Evolutionary conservation across 106 monocot species (phyloP).

Genomic region (Phalaenopsis equestris): DNA sequence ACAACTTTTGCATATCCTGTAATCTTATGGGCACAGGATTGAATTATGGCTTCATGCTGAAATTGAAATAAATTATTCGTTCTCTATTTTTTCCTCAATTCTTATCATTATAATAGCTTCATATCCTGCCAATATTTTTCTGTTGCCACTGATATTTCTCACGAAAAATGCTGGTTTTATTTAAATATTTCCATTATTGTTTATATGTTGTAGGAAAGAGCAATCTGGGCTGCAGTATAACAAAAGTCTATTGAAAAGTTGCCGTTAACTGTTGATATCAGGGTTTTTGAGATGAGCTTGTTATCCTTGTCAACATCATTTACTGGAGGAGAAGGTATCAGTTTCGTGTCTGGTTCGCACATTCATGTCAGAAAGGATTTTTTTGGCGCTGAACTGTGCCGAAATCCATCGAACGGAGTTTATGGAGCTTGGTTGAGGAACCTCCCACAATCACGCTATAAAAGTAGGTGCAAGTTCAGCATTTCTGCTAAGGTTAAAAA

Average conservation of each 20-base stretch:
- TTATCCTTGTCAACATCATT: constrained; percentile 28
- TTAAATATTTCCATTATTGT: not conserved
- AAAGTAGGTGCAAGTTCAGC: constrained; percentile 14
- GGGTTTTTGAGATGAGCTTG: constrained; percentile 32
- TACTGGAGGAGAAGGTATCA: constrained; percentile 35
- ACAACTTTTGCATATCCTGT: not conserved
- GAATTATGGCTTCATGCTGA: not conserved
- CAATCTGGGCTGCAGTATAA: not conserved
- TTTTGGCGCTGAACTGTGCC: constrained; percentile 7
- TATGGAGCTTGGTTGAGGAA: constrained; percentile 36
- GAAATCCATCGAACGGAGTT: constrained; percentile 9
- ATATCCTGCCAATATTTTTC: not conserved
- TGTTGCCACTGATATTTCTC: not conserved
- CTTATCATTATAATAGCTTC: not conserved
- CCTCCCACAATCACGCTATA: constrained; percentile 11
- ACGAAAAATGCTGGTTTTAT: not conserved
- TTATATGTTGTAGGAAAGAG: not conserved
- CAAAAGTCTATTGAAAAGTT: not conserved
- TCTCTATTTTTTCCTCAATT: not conserved
- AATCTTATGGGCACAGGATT: not conserved
- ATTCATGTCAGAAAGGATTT: constrained; percentile 25
- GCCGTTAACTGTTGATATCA: not conserved
- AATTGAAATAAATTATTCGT: not conserved
- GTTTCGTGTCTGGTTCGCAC: constrained; percentile 47
- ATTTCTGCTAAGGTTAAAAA: constrained; percentile 48